Evolutionary conservation across 2,329 filamentous ascomycete genomes (phyloP), one percentile per base, ranked within the genome.

Genomic region (Phyllosticta citribraziliensis): DNA sequence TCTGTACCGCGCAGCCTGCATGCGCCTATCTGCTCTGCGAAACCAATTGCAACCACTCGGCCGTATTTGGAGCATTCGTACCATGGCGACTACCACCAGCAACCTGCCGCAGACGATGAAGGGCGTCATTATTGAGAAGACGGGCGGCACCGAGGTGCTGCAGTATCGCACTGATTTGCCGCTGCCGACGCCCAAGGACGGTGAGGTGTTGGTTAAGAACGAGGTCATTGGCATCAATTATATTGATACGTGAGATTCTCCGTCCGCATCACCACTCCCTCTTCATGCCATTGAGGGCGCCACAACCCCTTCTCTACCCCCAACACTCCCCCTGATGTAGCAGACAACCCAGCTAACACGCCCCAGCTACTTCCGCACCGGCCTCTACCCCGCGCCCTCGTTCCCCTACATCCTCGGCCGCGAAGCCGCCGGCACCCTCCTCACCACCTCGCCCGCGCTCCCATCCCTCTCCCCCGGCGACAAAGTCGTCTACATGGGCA

Each of bases 211-310:
- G 3, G 83, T 96, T 62, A 88, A 87, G 75, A 96, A 96, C 74
- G 84, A 87, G 65, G 88, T 83, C 71, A 80, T 88, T 56, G 92
- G 91, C 63, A 79, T 96, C 64, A 96, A 96, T 76, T 96, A 83
- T 76, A 95, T 96, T 69, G 92, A 96, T 75, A 96, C 83, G 81
- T 85, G 73, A 67, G 76, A 66, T 8, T 30, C 56, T 47, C 27
- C 57, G n/a, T 17, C n/a, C 52, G 9, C 11, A 50, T 47, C n/a
- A 59, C 20, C 57, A 19, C n/a, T n/a, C n/a, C n/a, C n/a, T n/a
- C n/a, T n/a, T n/a, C n/a, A n/a, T n/a, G n/a, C n/a, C n/a, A n/a
- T n/a, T n/a, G n/a, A n/a, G n/a, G n/a, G n/a, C n/a, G n/a, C n/a
- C n/a, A n/a, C n/a, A n/a, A n/a, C n/a, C n/a, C n/a, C n/a, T n/a